Evolutionary conservation across 2,329 filamentous ascomycete species (phyloP), one percentile per base, ranked within the genome.

Genomic region (Talaromyces sp.): DNA sequence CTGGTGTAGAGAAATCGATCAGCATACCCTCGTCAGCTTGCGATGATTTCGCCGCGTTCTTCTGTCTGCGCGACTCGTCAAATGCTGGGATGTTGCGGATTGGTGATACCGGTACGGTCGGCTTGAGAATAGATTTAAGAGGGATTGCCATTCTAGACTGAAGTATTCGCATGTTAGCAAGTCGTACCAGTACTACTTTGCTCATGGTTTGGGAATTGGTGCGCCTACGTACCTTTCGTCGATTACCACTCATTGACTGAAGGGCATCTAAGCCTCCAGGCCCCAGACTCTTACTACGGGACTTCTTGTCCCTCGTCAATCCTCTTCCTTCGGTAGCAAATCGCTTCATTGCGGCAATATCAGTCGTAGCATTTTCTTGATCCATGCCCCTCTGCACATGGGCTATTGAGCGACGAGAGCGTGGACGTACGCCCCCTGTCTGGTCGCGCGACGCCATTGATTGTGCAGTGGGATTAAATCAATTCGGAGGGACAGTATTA

Each of bases 201-300:
- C 37, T 33, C 19, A 19, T 31, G 27, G 27, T 37, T 15, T 43
- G 15, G 58, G 27, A 3, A 58, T 13, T 2, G 27, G 50, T 49
- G 25, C 39, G n/a, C n/a, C 3, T 31, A 6, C 25, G 33, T 85
- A 95, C 92, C 81, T 92, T 90, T 77, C 91, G 87, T 71, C 91
- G 84, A 76, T 96, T 96, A 39, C 91, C 91, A 73, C 84, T 86
- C 52, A 85, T 86, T 73, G 89, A 85, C 76, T 90, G 93, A 63
- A 96, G 83, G 65, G 90, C 89, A 82, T 96, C 93, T 54, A 97
- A 80, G 31, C 93, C 93, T 60, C 94, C 95, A 17, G 95, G 94
- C 2, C 95, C 95, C 70, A 99, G 89, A 79, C 94, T 98, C 83
- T 97, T 98, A 80, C 94, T 97, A 69, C 95, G 89, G 66, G 90